Conservation (phyloP, 305 asterid genomes). For the Lippia alba region DNA sequence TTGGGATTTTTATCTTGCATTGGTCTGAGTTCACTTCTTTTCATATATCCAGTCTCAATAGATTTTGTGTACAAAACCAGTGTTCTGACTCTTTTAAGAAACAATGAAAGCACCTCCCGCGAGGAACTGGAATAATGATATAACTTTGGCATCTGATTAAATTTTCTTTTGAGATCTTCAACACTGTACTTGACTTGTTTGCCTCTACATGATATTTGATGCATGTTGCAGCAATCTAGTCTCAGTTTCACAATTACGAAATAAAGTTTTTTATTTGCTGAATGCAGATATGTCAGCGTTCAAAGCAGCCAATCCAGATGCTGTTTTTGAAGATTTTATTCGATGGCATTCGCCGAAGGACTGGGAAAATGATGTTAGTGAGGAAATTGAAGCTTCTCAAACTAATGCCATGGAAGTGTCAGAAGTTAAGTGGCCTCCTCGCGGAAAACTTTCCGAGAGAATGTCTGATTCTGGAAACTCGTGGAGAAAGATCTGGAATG, state of each 20-base stretch:
- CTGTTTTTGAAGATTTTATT: slow-evolving; percentile 95
- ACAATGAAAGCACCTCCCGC: background rate
- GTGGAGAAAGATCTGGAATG: slow-evolving; percentile 95
- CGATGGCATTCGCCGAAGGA: slow-evolving; percentile 99
- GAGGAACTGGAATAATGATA: slow-evolving; percentile 19
- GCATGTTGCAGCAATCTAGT: no score
- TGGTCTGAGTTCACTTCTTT: slow-evolving; percentile 10
- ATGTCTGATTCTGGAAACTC: slow-evolving; percentile 89
- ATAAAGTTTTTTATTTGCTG: slow-evolving; percentile 27
- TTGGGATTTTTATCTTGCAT: slow-evolving; percentile 19
- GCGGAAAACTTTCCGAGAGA: slow-evolving; percentile 88
- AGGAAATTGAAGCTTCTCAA: slow-evolving; percentile 47
- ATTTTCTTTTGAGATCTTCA: background rate
- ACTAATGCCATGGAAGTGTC: slow-evolving; percentile 33
- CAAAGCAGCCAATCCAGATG: slow-evolving; percentile 94
- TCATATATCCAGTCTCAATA: background rate
- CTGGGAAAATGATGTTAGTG: slow-evolving; percentile 70
- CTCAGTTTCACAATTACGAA: no score
- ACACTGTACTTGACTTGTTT: background rate
- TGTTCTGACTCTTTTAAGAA: slow-evolving; percentile 5
- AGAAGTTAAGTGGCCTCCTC: slow-evolving; percentile 79
- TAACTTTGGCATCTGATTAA: slow-evolving; percentile 1
- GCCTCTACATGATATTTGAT: slow-evolving; percentile 2
- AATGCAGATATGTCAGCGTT: slow-evolving; percentile 92
- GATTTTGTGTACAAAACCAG: slow-evolving; percentile 1